Evolutionary conservation across 139 green algal species (phyloP).

Genomic region (Ettlia oleoabundans): DNA sequence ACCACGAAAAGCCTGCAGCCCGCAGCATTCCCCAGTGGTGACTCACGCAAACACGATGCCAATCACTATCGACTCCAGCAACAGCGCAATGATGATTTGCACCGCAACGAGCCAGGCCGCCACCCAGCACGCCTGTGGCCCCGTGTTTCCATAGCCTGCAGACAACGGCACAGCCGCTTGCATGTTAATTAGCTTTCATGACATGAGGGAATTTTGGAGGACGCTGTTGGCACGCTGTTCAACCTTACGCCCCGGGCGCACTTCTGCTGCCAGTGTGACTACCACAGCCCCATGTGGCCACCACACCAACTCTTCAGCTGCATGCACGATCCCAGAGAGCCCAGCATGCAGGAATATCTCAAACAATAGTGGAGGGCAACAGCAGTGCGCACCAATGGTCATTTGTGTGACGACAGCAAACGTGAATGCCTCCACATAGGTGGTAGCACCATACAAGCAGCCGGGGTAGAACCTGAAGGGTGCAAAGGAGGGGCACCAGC

Average conservation of each 20-base stretch:
- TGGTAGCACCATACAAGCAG: constrained; percentile 48
- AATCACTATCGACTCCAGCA: constrained; percentile 81
- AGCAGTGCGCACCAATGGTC: constrained; percentile 32
- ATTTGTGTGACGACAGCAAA: constrained; percentile 53
- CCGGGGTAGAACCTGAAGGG: constrained; percentile 23
- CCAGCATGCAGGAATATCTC: too few species aligned
- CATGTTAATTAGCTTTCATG: too few species aligned
- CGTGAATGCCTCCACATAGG: constrained; percentile 57
- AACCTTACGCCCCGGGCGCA: too few species aligned
- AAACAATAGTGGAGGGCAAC: too few species aligned
- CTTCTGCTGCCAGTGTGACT: too few species aligned
- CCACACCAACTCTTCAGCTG: too few species aligned
- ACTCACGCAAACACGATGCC: constrained; percentile 80
- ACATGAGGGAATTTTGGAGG: too few species aligned
- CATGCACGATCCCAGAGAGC: too few species aligned
- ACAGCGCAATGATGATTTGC: constrained; percentile 72
- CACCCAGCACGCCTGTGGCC: constrained; percentile 76
- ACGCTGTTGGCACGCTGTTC: too few species aligned
- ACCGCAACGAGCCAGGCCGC: constrained; percentile 64
- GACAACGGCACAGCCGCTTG: background rate
- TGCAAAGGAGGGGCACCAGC: background rate
- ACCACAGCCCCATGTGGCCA: too few species aligned
- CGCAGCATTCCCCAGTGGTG: background rate
- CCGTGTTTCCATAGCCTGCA: constrained; percentile 79
- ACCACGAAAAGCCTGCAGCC: too few species aligned